A percentile compares a stretch with the other conserved stretches of the same genome.
These are phyloP conservation scores for Kalmusia sp. DNA, from an alignment of 2,329 filamentous ascomycete genomes.

Conservation along the genomic window DNA sequence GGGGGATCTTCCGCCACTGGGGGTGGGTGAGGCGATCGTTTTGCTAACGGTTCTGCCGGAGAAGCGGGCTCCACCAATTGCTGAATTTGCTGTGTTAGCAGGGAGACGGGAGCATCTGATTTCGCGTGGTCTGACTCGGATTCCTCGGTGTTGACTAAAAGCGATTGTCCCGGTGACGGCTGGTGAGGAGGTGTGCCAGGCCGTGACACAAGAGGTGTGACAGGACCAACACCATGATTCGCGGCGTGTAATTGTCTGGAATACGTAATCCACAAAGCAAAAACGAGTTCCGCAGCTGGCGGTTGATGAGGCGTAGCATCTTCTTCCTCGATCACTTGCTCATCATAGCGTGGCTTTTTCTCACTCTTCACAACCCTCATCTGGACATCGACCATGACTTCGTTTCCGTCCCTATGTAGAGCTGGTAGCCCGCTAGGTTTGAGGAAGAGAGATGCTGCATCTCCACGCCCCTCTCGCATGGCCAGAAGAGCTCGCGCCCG, in stretches of 20 bases:
- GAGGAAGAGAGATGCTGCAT: constrained; percentile 77
- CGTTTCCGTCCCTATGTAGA: constrained; percentile 86
- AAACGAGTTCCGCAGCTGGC: constrained; percentile 74
- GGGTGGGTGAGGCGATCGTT: constrained; percentile 14
- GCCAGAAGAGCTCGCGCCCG: constrained; percentile 85
- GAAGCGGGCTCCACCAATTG: constrained; percentile 57
- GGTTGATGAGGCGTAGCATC: constrained; percentile 55
- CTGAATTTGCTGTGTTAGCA: constrained; percentile 60
- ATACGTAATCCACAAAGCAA: constrained; percentile 96
- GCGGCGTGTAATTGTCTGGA: constrained; percentile 88
- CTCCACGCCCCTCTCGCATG: constrained; percentile 80
- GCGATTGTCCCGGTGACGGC: constrained; percentile 76
- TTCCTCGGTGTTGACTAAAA: constrained; percentile 46
- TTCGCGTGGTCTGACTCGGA: constrained; percentile 42
- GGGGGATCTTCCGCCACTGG: constrained; percentile 27
- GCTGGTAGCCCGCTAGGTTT: constrained; percentile 85
- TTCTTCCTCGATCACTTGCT: constrained; percentile 70
- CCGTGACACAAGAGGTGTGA: constrained; percentile 70
- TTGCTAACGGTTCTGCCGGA: constrained; percentile 45
- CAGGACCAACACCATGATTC: constrained; percentile 65
- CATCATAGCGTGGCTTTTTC: constrained; percentile 55
- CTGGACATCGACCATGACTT: constrained; percentile 93
- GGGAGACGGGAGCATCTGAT: constrained; percentile 49
- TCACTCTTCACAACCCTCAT: constrained; percentile 96
- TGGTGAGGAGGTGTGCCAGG: constrained; percentile 77